These are phyloP conservation scores for Otatea glauca DNA, from an alignment of 176 grass and related monocot species.

Conservation along the genomic window DNA sequence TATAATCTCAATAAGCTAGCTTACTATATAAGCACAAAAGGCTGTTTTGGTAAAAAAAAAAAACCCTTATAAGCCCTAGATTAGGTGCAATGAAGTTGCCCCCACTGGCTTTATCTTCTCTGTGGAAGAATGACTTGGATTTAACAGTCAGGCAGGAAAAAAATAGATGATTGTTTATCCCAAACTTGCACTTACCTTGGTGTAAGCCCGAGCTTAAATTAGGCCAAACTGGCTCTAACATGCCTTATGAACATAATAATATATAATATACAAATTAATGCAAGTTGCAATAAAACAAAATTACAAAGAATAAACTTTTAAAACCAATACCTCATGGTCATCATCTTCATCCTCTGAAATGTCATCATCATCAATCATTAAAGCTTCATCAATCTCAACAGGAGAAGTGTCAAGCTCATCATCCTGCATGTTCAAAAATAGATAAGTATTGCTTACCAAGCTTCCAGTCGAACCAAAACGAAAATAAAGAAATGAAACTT, in stretches of 20 bases:
- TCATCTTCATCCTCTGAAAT: slow-evolving; percentile 93
- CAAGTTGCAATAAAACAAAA: background rate
- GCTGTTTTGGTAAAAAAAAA: background rate
- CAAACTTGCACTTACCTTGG: background rate
- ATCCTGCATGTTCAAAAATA: slow-evolving; percentile 43
- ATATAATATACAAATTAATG: background rate
- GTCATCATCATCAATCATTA: slow-evolving; percentile 95
- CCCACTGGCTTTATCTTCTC: slow-evolving; percentile 1
- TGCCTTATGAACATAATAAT: background rate
- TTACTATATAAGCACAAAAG: background rate
- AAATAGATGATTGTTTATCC: background rate
- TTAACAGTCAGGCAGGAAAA: background rate
- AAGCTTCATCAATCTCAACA: slow-evolving; percentile 81
- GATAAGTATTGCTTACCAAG: background rate
- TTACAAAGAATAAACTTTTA: background rate
- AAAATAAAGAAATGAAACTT: background rate
- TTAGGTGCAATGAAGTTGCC: background rate
- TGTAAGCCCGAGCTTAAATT: background rate
- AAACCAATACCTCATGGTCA: slow-evolving; percentile 63
- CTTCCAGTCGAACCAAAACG: background rate
- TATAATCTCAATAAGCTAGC: slow-evolving; percentile 20
- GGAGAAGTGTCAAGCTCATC: slow-evolving; percentile 81
- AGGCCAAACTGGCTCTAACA: slow-evolving; percentile 12
- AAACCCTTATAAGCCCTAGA: background rate
- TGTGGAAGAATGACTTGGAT: background rate